phyloP scores from a whole-genome alignment of 2,329 filamentous ascomycete species.

The Fusarium tanahbumbuense region DNA sequence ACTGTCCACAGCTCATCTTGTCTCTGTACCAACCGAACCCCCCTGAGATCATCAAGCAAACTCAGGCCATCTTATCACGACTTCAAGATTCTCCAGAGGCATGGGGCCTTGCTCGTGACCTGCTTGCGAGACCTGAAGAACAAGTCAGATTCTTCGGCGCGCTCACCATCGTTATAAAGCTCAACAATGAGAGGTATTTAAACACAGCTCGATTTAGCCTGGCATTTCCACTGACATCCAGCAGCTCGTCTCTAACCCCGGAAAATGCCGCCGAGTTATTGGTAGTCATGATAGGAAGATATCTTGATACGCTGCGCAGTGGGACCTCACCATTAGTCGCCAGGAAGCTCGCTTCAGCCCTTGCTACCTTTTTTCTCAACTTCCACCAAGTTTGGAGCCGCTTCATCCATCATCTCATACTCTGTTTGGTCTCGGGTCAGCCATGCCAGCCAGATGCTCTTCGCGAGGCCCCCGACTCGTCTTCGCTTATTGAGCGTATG shows the following conservation, averaged over 20 bases:
- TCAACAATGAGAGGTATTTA: slow-evolving; percentile 85
- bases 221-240: not conserved
- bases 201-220: too few relatives aligned
- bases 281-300: slow-evolving; percentile 70
- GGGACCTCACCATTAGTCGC: slow-evolving; percentile 70
- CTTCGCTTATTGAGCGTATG: slow-evolving; percentile 61
- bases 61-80: slow-evolving; percentile 79
- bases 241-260: slow-evolving; percentile 63
- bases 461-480: slow-evolving; percentile 53
- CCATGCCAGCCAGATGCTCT: slow-evolving; percentile 38
- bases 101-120: slow-evolving; percentile 84
- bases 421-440: slow-evolving; percentile 61
- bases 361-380: slow-evolving; percentile 80
- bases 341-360: slow-evolving; percentile 80
- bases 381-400: slow-evolving; percentile 75
- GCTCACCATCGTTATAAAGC: slow-evolving; percentile 91
- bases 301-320: slow-evolving; percentile 65
- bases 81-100: slow-evolving; percentile 84
- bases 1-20: slow-evolving; percentile 57
- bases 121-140: slow-evolving; percentile 75
- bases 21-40: slow-evolving; percentile 65
- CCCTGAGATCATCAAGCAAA: slow-evolving; percentile 60
- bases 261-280: slow-evolving; percentile 70
- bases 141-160: slow-evolving; percentile 93
- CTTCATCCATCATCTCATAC: slow-evolving; percentile 70